These are phyloP conservation scores for Phytophthora cajani DNA, from an alignment of 352 stramenopile species.

Conservation along the genomic window DNA sequence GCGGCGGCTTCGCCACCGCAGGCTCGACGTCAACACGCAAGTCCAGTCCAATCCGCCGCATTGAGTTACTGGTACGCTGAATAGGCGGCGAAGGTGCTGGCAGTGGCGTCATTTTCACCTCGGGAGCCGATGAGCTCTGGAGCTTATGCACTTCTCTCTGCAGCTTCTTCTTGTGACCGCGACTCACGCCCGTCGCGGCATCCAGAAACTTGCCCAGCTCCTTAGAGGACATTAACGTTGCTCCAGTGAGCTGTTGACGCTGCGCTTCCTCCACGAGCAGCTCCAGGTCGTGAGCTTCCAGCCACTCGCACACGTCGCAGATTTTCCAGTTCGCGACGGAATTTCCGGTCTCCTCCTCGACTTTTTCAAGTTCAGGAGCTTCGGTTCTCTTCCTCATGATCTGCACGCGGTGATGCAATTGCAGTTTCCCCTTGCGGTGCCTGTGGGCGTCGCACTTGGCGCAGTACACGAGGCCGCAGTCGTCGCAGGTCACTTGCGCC, in stretches of 20 bases:
- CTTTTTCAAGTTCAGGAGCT: conserved; percentile 4
- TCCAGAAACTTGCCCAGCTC: conserved; percentile 69
- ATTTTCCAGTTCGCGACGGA: conserved; percentile 39
- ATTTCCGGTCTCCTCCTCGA: conserved; percentile 7
- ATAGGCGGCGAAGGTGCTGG: conserved; percentile 19
- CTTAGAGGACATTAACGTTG: conserved; percentile 45
- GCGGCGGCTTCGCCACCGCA: not conserved
- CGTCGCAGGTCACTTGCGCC: conserved; percentile 62
- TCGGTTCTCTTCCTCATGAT: conserved; percentile 12
- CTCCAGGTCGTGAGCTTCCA: conserved; percentile 63
- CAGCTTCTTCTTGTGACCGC: conserved; percentile 82
- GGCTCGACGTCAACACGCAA: conserved; percentile 62
- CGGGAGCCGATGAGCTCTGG: conserved; percentile 20
- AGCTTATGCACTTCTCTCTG: conserved; percentile 81
- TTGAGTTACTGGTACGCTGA: conserved; percentile 28
- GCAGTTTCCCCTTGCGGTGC: conserved; percentile 87
- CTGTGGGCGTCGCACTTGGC: conserved; percentile 62
- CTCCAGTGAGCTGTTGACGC: conserved; percentile 53
- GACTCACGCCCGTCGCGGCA: conserved; percentile 49
- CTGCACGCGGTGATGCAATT: conserved; percentile 62
- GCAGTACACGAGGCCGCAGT: conserved; percentile 83
- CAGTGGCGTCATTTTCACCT: conserved; percentile 5
- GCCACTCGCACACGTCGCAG: conserved; percentile 63
- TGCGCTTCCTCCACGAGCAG: conserved; percentile 60
- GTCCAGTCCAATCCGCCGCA: conserved; percentile 56